Evolutionary conservation across 331 rosid species (phyloP), one percentile per base, ranked within the genome.

Genomic region (Malus hybrid): DNA sequence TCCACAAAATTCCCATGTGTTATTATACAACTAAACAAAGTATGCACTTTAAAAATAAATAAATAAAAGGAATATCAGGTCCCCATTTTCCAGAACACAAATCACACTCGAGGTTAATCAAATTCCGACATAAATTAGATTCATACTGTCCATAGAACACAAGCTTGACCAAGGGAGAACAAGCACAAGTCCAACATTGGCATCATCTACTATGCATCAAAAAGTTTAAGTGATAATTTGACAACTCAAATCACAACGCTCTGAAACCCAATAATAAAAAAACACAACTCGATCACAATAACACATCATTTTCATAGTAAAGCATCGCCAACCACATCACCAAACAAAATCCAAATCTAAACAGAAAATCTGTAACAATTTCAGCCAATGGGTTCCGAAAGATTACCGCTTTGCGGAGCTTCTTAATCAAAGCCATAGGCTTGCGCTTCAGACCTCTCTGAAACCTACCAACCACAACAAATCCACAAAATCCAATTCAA

Each of bases 341-440:
- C 9, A 32, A 28, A 62, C 34, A 64, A 64, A 31, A 16, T 7
- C 42, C 44, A 32, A 64, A 18, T 42, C 57, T 48, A 16, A 28
- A 34, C 6, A 70, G 32, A 55, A 55, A 34, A 29, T 13, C 0
- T 18, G 6, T 0, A 22, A 27, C 32, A 50, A 28, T 27, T 33
- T 16, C 19, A 20, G 28, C 10, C 10, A 11, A 22, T 12, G 13
- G 19, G 2, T 22, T 19, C 7, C 29, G 27, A 27, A 59, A 2
- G 67, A 79, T 82, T 76, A 92, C 97, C 83, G 97, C 98, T 76
- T 91, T 93, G 76, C 98, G 97, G 7, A 93, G 97, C 87, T 93
- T 93, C 92, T 93, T 93, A 57, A 93, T 91, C 70, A 93, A 46
- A 19, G 98, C 97, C 98, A 93, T 93, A 7, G 98, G 98, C 89